Evolutionary conservation across 306 rosid species (phyloP).

Genomic region (Benincasa hispida): DNA sequence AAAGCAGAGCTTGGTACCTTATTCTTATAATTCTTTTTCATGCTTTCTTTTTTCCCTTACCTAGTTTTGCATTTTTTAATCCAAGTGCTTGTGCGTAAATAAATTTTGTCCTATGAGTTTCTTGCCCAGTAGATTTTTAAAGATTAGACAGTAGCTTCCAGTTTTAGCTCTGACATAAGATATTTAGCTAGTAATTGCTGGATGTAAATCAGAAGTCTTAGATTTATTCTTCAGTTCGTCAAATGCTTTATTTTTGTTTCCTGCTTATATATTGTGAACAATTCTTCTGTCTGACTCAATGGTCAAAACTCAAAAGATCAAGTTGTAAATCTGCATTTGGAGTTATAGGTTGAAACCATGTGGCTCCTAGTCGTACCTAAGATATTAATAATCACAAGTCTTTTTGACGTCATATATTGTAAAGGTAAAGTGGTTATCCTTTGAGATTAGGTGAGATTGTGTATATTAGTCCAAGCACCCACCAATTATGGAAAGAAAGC

Average conservation of each 20-base stretch:
- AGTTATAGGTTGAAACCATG: not conserved
- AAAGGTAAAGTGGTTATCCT: not conserved
- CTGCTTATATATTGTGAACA: not conserved
- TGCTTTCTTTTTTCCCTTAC: not conserved
- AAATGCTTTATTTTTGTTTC: not conserved
- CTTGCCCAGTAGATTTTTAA: not conserved
- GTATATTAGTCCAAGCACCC: not conserved
- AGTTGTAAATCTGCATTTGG: not conserved
- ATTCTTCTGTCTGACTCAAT: not conserved
- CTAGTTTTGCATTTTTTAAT: not conserved
- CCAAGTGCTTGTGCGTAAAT: not conserved
- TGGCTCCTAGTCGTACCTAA: not conserved
- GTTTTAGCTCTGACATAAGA: not conserved
- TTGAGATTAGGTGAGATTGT: not conserved
- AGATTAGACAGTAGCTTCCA: not conserved
- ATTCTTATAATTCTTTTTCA: not conserved
- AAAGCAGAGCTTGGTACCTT: constrained; percentile 88
- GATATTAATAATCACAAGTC: not conserved
- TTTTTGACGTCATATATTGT: not conserved
- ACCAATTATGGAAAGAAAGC: not conserved
- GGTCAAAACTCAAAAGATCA: not conserved
- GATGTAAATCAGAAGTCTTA: not conserved
- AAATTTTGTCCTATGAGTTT: not conserved
- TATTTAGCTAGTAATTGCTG: not conserved
- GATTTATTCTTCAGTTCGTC: not conserved